Conservation (phyloP, 1,284 basidiomycete species). For the Puccinia novopanici region DNA sequence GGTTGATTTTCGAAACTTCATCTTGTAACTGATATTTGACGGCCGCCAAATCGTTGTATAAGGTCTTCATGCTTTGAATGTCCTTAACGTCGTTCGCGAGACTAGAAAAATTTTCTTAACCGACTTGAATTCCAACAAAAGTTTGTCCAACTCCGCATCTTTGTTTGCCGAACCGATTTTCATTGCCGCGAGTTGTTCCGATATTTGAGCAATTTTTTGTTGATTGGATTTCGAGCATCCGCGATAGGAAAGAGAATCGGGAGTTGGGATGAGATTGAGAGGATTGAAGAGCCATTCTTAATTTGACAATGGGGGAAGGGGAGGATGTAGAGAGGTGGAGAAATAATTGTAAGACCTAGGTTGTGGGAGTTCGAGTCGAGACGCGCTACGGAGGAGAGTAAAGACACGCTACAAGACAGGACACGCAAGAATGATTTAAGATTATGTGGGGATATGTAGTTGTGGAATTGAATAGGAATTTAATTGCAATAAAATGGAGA, state of each 20-base stretch:
- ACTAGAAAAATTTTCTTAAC: background rate
- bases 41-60: background rate
- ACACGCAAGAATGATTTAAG: no score
- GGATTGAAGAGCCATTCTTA: no score
- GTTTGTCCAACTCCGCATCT: background rate
- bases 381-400: no score
- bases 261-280: no score
- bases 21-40: background rate
- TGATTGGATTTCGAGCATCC: background rate
- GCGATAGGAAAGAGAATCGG: background rate
- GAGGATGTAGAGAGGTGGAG: background rate
- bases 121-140: background rate
- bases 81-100: background rate
- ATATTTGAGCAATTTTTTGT: background rate
- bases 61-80: slow-evolving; percentile 19
- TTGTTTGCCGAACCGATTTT: background rate
- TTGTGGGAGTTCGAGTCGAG: no score
- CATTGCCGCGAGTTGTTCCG: background rate
- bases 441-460: no score
- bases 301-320: no score
- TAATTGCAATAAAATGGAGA: no score
- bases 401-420: no score
- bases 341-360: background rate
- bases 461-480: no score
- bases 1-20: background rate